Percentiles rank a stretch among this genome's conserved stretches.
Conservation (phyloP, 2,329 filamentous ascomycete species). For the Penicillium hordei region DNA sequence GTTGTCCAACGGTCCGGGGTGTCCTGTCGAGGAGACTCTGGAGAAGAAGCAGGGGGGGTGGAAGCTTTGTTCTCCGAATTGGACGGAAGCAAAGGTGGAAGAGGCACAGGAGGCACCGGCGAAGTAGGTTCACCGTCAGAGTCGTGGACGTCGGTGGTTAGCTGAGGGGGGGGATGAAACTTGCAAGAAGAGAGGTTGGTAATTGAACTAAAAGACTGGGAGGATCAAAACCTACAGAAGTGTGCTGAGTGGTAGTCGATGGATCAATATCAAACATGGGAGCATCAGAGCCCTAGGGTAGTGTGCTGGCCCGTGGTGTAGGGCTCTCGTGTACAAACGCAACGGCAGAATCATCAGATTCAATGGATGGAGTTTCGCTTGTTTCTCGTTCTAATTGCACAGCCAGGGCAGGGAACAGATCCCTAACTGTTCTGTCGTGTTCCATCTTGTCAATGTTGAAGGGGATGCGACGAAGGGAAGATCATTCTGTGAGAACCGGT, state of each 20-base stretch:
- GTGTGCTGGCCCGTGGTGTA: background rate
- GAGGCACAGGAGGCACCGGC: background rate
- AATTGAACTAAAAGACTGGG: too few relatives aligned
- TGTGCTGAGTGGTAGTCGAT: background rate
- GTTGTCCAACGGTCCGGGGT: background rate
- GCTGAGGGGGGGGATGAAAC: background rate
- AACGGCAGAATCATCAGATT: background rate
- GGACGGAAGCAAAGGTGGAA: background rate
- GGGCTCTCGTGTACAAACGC: background rate
- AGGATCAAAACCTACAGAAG: background rate
- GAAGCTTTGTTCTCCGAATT: background rate
- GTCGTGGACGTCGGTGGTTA: background rate
- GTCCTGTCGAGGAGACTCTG: background rate
- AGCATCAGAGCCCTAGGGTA: background rate
- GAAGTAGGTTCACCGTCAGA: background rate
- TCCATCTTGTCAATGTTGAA: background rate
- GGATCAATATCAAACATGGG: background rate
- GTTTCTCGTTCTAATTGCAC: background rate
- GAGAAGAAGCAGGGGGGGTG: background rate
- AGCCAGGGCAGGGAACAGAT: background rate
- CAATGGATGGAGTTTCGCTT: background rate
- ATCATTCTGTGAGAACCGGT: fast-evolving
- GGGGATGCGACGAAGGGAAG: background rate
- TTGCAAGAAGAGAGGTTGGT: background rate
- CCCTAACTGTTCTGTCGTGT: background rate